phyloP scores from a whole-genome alignment of 202 grass and related monocot species.

The Sporobolus alterniflorus region DNA sequence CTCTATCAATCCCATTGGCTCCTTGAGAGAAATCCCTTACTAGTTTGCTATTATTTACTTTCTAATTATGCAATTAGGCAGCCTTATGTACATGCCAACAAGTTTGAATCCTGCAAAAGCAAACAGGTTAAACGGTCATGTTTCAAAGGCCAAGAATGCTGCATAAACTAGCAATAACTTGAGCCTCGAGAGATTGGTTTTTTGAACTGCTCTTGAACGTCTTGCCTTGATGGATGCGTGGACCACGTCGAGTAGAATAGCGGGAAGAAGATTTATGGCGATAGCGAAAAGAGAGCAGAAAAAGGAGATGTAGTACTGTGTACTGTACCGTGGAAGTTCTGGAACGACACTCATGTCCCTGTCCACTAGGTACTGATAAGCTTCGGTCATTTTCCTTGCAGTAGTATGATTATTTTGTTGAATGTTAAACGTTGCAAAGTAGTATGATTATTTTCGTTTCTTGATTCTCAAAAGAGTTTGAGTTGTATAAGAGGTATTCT shows the following conservation, averaged over 20 bases:
- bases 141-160: not conserved
- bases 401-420: not conserved
- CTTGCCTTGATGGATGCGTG: conserved; percentile 21
- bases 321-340: not conserved
- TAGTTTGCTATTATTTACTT: not conserved
- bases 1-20: conserved; percentile 1
- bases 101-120: not conserved
- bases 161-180: not conserved
- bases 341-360: not conserved
- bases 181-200: conserved; percentile 15
- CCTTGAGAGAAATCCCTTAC: not conserved
- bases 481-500: no score
- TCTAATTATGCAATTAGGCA: not conserved
- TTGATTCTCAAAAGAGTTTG: no score
- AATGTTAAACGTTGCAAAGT: not conserved
- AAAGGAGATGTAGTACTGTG: not conserved
- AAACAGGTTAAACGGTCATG: not conserved
- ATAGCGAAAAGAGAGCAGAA: conserved; percentile 13
- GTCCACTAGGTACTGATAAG: not conserved
- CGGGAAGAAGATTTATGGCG: not conserved
- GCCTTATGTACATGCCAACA: not conserved
- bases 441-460: no score
- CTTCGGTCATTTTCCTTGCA: not conserved
- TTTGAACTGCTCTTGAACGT: not conserved
- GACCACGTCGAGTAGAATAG: conserved; percentile 18